phyloP scores from a whole-genome alignment of 768 basidiomycete genomes.

The Rhodocollybia butyracea region DNA sequence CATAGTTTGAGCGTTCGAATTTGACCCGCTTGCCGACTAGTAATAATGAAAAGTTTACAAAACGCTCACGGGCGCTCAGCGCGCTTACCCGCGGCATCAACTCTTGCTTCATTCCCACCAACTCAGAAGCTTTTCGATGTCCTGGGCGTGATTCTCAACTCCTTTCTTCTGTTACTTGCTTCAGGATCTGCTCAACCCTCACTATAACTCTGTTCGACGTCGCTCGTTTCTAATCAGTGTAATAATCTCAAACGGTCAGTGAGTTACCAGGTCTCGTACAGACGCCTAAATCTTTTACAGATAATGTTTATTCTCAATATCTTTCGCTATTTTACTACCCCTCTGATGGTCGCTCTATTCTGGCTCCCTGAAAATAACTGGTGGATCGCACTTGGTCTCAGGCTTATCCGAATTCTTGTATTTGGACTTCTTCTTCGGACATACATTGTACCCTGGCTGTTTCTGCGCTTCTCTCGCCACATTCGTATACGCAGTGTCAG shows the following conservation, averaged over 20 bases:
- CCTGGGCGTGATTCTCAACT: too few relatives aligned
- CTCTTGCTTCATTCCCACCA: too few relatives aligned
- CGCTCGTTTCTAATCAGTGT: neutral
- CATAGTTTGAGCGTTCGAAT: too few relatives aligned
- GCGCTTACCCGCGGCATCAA: too few relatives aligned
- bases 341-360: conserved; percentile 1
- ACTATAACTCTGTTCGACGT: neutral
- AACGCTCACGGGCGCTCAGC: too few relatives aligned
- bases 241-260: neutral
- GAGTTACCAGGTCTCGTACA: neutral
- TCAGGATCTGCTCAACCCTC: neutral
- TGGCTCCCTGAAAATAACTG: conserved; percentile 19
- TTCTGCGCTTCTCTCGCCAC: conserved; percentile 57
- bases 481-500: conserved; percentile 73
- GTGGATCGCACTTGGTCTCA: conserved; percentile 42
- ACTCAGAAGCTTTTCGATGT: too few relatives aligned
- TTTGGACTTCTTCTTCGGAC: conserved; percentile 61
- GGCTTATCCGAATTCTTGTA: conserved; percentile 48
- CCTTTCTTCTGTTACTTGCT: too few relatives aligned
- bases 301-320: neutral
- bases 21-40: too few relatives aligned
- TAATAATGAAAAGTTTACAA: too few relatives aligned
- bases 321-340: neutral
- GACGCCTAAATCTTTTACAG: neutral
- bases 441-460: conserved; percentile 62